Evolutionary conservation across 1,139 yeast species (phyloP), one percentile per base, ranked within the genome.

Genomic region (Suhomyces choctaworum): DNA sequence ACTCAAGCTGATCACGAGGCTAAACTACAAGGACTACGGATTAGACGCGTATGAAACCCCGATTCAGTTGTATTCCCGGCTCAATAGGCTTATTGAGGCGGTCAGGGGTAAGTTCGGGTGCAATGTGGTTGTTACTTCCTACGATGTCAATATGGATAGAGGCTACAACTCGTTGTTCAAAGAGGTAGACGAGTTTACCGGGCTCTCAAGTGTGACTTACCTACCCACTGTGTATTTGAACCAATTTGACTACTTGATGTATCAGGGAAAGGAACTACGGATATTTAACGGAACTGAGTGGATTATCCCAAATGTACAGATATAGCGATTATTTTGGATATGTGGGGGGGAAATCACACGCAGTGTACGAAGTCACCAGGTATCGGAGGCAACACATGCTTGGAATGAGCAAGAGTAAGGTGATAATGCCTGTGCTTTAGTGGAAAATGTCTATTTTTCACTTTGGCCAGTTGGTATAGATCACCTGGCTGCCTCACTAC

Each of bases 121-220:
- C 39, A 60, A 61, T 28, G 48, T 66, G 3, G 36, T 69, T 6
- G 50, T 64, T 4, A 58, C 66, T 2, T 54, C 64, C n/a, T 66
- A 67, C 60, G 66, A 61, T 37, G 39, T 39, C 11, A 41, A 44
- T 2, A 64, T 53, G 44, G 72, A 67, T 25, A 49, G 47, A 24
- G 73, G 73, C 1, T 58, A 49, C 42, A 46, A 50, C 15, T 50
- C 44, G 17, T 39, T 39, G 16, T 33, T 44, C 19, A 28, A 31
- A 13, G 23, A 25, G n/a, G 32, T 28, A 11, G 32, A 28, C 5
- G 25, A 14, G 5, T 37, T 36, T 17, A 29, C 19, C 4, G 28
- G 23, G 7, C 5, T 33, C 6, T 13, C 31, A 0, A 27, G 29
- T n/a, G 26, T 34, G 8, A 16, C 44, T 2, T 41, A 29, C 25